Percentiles rank a stretch among this genome's conserved stretches.
Evolutionary conservation across 2,329 filamentous ascomycete species (phyloP).

Genomic region (Scedosporium minutisporum): DNA sequence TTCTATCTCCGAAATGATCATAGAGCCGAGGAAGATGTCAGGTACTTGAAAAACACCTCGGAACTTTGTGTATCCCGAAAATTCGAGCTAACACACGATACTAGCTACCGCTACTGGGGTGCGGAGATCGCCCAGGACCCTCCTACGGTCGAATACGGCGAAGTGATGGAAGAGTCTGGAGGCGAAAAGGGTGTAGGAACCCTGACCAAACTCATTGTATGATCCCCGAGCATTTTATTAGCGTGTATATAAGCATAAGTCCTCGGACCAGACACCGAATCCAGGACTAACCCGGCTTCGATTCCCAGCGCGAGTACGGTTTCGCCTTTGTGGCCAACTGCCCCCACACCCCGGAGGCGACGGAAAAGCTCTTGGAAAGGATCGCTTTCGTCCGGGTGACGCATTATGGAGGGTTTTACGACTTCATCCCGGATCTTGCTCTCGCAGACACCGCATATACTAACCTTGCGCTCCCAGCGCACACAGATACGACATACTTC

Average conservation of each 20-base stretch:
- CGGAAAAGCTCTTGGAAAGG: slow-evolving; percentile 62
- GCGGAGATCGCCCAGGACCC: slow-evolving; percentile 29
- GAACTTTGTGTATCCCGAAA: background rate
- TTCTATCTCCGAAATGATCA: slow-evolving; percentile 28
- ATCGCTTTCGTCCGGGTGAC: slow-evolving; percentile 84
- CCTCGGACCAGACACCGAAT: background rate
- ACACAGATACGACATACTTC: slow-evolving; percentile 96
- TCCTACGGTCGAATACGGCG: slow-evolving; percentile 50
- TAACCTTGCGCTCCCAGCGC: slow-evolving; percentile 67
- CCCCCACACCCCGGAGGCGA: slow-evolving; percentile 58
- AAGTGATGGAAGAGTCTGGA: slow-evolving; percentile 44
- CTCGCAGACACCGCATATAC: slow-evolving; percentile 91
- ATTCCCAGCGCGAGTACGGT: slow-evolving; percentile 51
- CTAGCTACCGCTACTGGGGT: slow-evolving; percentile 17
- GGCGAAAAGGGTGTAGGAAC: slow-evolving; percentile 45
- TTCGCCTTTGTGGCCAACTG: slow-evolving; percentile 69
- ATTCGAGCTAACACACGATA: background rate
- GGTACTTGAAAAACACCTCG: slow-evolving; percentile 15
- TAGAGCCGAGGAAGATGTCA: slow-evolving; percentile 22
- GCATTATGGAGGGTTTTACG: slow-evolving; percentile 73
- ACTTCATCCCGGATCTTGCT: slow-evolving; percentile 82
- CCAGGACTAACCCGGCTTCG: background rate
- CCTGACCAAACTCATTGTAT: slow-evolving; percentile 58
- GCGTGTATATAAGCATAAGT: background rate
- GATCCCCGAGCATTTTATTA: background rate